Base-by-base conservation (phyloP, 1,284 basidiomycete species). In the Crucibulum cyathiforme region DNA sequence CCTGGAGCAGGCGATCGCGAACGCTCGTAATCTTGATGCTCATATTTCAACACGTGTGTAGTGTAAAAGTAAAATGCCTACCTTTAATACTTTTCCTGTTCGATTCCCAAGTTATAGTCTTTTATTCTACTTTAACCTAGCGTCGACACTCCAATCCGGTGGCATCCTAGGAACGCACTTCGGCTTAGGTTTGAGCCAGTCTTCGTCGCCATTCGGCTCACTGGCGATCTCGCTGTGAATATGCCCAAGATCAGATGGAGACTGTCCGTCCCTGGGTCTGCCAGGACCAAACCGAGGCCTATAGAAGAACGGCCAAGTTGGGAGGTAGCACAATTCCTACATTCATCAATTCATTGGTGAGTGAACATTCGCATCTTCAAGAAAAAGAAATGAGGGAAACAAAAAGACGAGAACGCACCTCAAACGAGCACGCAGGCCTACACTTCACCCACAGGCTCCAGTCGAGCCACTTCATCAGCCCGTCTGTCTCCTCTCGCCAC, bases 371-470 rank as follows among this genome's bases (percentile, higher is more conserved):
- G 17, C 12, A 43, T 43, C 17, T n/a, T n/a, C n/a, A n/a, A n/a
- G n/a, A n/a, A n/a, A 5, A 43, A 43, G 2, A 43, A 43, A 43
- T 17, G 17, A 17, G 39, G 17, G 5, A 17, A 47, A n/a, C n/a
- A 10, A 6, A 2, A 53, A 50, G n/a, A 60, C 31, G 24, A 17
- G 8, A 15, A 43, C 69, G 48, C 53, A 77, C 77, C 58, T 74
- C 73, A 36, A 66, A 65, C 7, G 63, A 58, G 49, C 77, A 78
- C 10, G 53, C 69, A 5, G 77, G 77, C 3, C 67, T 61, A 58
- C 77, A 79, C 55, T 68, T 71, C 9, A 76, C 59, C 76, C 77
- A 78, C 1, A 68, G 59, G 49, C 72, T 71, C 77, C 77, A 79
- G 39, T 75, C 77, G 12, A 79, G 64, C 77, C 77, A 79, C 3